Percentiles rank a stretch among this genome's conserved stretches.
Conservation (phyloP, 2,329 filamentous ascomycete genomes). For the Fusarium avenaceum region DNA sequence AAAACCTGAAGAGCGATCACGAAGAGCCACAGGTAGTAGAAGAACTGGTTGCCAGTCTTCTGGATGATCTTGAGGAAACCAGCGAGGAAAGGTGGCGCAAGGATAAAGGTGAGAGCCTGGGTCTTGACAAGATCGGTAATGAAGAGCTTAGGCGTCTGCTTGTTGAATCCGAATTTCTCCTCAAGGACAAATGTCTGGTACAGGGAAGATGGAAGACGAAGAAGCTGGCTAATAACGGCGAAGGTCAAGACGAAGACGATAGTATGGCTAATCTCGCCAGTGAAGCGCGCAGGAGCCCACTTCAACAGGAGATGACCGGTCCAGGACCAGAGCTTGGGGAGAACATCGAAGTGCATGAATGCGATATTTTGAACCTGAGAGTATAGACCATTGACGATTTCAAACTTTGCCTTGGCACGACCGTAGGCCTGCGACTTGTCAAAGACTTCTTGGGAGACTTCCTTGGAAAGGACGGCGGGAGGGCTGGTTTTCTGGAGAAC, state of each 20-base stretch:
- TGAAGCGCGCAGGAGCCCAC: constrained; percentile 82
- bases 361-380: constrained; percentile 88
- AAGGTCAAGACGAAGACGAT: constrained; percentile 93
- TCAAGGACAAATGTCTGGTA: constrained; percentile 97
- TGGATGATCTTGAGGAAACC: constrained; percentile 95
- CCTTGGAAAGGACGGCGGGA: constrained; percentile 87
- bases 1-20: constrained; percentile 90
- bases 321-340: constrained; percentile 90
- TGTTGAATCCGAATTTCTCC: constrained; percentile 98
- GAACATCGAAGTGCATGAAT: constrained; percentile 90
- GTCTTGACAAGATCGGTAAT: constrained; percentile 92
- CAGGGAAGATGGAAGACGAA: constrained; percentile 84
- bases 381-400: constrained; percentile 84
- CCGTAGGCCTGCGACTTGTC: constrained; percentile 98
- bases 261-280: constrained; percentile 93
- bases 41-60: constrained; percentile 93
- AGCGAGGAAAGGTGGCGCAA: constrained; percentile 89
- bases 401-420: constrained; percentile 93
- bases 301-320: constrained; percentile 80
- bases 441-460: constrained; percentile 90
- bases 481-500: constrained; percentile 83
- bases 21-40: constrained; percentile 98
- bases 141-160: constrained; percentile 92
- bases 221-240: constrained; percentile 81
- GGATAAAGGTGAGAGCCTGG: constrained; percentile 81